Conservation (phyloP, 441 rosid genomes). For the Gossypium davidsonii region DNA sequence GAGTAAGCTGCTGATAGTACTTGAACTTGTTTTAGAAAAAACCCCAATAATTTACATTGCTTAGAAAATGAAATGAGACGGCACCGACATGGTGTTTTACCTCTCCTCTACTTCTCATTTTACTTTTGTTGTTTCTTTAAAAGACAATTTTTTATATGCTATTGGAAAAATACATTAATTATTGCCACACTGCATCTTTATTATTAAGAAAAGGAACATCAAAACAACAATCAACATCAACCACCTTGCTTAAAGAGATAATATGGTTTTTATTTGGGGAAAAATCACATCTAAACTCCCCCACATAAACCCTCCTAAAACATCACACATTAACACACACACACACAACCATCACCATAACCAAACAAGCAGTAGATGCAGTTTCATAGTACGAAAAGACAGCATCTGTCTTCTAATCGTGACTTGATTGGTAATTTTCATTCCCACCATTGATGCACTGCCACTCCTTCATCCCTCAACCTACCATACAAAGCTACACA, state of each 20-base stretch:
- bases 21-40: too few relatives aligned
- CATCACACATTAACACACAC: background rate
- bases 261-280: background rate
- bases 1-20: too few relatives aligned
- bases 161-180: background rate
- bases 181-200: background rate
- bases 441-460: slow-evolving; percentile 65
- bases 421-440: background rate
- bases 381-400: too few relatives aligned
- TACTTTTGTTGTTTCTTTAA: too few relatives aligned
- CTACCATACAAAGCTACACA: slow-evolving; percentile 54
- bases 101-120: too few relatives aligned
- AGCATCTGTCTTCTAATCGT: too few relatives aligned
- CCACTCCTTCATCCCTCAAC: slow-evolving; percentile 49
- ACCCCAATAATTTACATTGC: too few relatives aligned
- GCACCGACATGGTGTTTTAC: too few relatives aligned
- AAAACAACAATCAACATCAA: background rate
- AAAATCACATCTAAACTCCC: background rate
- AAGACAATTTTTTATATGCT: background rate
- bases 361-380: background rate
- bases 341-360: too few relatives aligned
- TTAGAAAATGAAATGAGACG: too few relatives aligned
- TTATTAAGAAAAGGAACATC: background rate
- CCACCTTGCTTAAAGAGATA: background rate
- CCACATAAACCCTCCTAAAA: background rate